Evolutionary conservation across 305 asterid genomes (phyloP), one percentile per base, ranked within the genome.

Genomic region (Solanum hybrid): DNA sequence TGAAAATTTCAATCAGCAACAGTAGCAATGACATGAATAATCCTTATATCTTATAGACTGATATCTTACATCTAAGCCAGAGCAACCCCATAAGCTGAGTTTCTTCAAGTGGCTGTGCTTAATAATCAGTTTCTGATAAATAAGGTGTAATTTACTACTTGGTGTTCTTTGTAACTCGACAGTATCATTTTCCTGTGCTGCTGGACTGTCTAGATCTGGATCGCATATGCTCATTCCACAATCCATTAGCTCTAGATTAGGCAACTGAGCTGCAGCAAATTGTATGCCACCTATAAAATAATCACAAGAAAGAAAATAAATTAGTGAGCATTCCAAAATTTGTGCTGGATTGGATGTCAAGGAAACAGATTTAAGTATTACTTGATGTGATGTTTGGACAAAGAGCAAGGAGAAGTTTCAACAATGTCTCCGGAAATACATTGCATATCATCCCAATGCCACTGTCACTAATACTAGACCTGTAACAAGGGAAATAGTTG

Each of bases 381-480:
- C 99, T 98, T 79, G 99, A 98, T 87, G 98, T 96, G 91, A 96
- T 95, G 90, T 95, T 96, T 86, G 98, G 99, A 91, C 99, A 97
- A 34, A 96, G 95, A 60, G 99, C 97, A 42, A 97, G 97, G 88
- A 97, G 96, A 89, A 96, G 98, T 88, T 94, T 95, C 24, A 95
- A 92, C 89, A 98, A 88, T 71, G 98, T 94, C 35, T 97, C 98
- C 0, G 99, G 98, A 80, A 94, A 95, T 81, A 93, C 96, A 90
- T 98, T 97, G 96, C 99, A 98, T 86, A 98, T 95, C 96, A 98
- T 97, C 87, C 99, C 99, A 91, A 98, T 92, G 89, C 99, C 99
- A 86, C 98, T 94, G 88, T 97, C 99, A 69, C 95, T 98, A 88
- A 98, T 96, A 94, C 97, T 92, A 40, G 99, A 98, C 95, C 99